Conservation (phyloP, 306 rosid species). For the Ormosia emarginata region DNA sequence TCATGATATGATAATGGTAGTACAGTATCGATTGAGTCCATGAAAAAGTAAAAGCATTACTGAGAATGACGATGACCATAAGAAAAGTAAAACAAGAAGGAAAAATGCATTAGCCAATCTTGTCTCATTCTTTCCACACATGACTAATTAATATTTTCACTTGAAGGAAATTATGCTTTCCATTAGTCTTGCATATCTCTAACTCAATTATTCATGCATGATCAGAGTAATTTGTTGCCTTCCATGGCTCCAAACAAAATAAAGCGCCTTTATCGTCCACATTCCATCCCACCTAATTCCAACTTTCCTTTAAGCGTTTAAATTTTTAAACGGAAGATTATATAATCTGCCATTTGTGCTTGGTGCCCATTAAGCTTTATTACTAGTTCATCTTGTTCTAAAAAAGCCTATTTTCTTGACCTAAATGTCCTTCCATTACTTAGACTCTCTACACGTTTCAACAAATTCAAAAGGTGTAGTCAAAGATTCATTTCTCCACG, state of each 20-base stretch:
- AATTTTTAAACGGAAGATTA: not conserved
- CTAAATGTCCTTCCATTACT: conserved; percentile 15
- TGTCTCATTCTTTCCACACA: conserved; percentile 12
- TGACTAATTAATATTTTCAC: not conserved
- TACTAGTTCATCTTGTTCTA: not conserved
- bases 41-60: not conserved
- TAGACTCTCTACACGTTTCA: not conserved
- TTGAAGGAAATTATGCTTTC: not conserved
- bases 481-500: conserved; percentile 35
- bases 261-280: conserved; percentile 27
- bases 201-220: conserved; percentile 8
- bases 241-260: conserved; percentile 31
- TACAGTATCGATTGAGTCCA: not conserved
- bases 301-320: not conserved
- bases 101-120: conserved; percentile 2
- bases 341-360: not conserved
- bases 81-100: not conserved
- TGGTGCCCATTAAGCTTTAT: conserved; percentile 2
- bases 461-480: conserved; percentile 34
- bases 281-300: conserved; percentile 11
- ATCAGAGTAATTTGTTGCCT: conserved; percentile 31
- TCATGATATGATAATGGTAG: not conserved
- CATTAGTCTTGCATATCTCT: not conserved
- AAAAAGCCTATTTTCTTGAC: conserved; percentile 22
- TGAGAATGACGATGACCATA: not conserved